Evolutionary conservation across 768 basidiomycete species (phyloP).

Genomic region (Auricularia sp.): DNA sequence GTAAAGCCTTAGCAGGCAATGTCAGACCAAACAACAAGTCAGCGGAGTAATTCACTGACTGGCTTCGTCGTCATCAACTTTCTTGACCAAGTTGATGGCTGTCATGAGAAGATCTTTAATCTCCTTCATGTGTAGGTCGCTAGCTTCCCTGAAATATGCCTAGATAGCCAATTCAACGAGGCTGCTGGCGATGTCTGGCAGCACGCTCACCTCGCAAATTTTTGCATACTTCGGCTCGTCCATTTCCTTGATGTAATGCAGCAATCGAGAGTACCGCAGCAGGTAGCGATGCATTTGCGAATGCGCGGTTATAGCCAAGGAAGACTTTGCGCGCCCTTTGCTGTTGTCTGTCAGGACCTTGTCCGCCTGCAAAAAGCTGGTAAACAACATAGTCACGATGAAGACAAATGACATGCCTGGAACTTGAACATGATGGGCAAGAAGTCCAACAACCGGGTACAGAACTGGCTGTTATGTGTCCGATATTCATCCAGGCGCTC

Average conservation of each 20-base stretch:
- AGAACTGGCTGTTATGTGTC: conserved; percentile 85
- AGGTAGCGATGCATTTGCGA: conserved; percentile 70
- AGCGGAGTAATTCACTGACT: conserved; percentile 31
- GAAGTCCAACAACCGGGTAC: conserved; percentile 84
- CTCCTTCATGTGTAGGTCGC: conserved; percentile 47
- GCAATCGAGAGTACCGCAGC: conserved; percentile 77
- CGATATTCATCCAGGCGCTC: conserved; percentile 85
- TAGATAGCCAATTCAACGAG: not conserved
- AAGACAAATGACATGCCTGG: conserved; percentile 42
- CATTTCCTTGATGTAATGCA: conserved; percentile 94
- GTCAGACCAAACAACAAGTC: conserved; percentile 1
- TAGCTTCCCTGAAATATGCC: not conserved
- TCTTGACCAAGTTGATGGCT: conserved; percentile 53
- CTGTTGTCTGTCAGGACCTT: conserved; percentile 53
- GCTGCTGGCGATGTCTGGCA: too few species aligned
- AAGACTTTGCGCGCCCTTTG: conserved; percentile 34
- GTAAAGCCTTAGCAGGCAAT: conserved; percentile 34
- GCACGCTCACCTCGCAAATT: conserved; percentile 67
- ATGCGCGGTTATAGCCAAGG: conserved; percentile 44
- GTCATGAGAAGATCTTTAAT: conserved; percentile 60
- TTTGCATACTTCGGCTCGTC: conserved; percentile 81
- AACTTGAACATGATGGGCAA: conserved; percentile 85
- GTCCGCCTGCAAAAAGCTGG: conserved; percentile 39
- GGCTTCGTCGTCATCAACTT: conserved; percentile 62
- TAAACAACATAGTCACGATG: conserved; percentile 1